Conservation (phyloP, 1,139 yeast genomes). For the Debaryomyces fabryi region DNA sequence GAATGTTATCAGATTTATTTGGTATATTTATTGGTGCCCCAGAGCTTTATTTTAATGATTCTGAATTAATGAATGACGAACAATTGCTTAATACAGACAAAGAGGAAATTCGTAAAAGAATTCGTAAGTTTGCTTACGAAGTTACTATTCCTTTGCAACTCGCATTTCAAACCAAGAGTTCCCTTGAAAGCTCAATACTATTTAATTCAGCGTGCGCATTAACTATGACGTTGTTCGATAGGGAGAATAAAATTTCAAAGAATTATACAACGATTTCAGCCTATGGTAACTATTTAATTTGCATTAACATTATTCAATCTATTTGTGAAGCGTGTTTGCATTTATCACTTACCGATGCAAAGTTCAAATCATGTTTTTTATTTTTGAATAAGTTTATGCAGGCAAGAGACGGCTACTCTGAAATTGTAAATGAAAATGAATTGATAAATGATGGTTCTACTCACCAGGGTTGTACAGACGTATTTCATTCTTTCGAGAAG, state of each 20-base stretch:
- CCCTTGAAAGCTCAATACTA: constrained; percentile 23
- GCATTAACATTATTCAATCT: constrained; percentile 37
- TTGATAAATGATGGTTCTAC: constrained; percentile 20
- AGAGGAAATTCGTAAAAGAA: constrained; percentile 14
- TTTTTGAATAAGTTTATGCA: constrained; percentile 36
- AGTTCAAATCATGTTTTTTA: constrained; percentile 41
- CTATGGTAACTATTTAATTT: constrained; percentile 32
- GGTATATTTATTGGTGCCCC: constrained; percentile 39
- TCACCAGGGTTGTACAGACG: constrained; percentile 20
- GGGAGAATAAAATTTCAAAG: constrained; percentile 20
- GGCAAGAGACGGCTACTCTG: constrained; percentile 26
- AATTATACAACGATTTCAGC: constrained; percentile 26
- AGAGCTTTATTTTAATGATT: constrained; percentile 38
- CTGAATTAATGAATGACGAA: constrained; percentile 24
- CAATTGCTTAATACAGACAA: constrained; percentile 17
- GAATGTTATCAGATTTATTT: constrained; percentile 39
- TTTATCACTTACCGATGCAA: constrained; percentile 38
- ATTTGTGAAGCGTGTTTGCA: constrained; percentile 42
- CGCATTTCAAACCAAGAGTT: constrained; percentile 32
- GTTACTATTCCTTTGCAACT: constrained; percentile 34
- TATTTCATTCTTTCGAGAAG: constrained; percentile 43
- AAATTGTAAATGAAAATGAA: constrained; percentile 25
- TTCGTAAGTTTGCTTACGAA: constrained; percentile 30
- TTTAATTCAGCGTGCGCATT: constrained; percentile 42
- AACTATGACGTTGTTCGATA: constrained; percentile 34